Evolutionary conservation across 495 filamentous ascomycete species (phyloP).

Genomic region (Aspergillus hancockii): DNA sequence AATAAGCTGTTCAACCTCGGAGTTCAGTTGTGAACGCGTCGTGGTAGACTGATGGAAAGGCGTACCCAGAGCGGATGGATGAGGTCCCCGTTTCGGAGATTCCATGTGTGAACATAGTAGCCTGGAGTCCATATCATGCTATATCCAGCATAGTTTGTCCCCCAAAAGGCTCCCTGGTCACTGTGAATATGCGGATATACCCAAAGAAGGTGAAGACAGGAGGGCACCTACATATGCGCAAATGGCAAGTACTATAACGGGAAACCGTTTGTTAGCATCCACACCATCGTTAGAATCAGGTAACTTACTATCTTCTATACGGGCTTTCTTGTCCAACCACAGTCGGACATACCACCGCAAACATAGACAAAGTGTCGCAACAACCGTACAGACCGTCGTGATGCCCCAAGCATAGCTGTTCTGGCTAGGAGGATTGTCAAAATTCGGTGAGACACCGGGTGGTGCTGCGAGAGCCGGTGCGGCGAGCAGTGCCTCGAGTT

Average conservation of each 20-base stretch:
- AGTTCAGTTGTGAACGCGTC: not conserved
- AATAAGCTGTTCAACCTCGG: constrained; percentile 12
- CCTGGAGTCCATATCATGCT: constrained; percentile 21
- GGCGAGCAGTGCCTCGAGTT: constrained; percentile 6
- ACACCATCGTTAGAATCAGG: too few species aligned
- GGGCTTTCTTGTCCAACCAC: constrained; percentile 18
- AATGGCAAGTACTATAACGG: too few species aligned
- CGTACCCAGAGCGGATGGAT: constrained; percentile 21
- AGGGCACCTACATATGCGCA: too few species aligned
- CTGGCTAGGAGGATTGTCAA: constrained; percentile 32
- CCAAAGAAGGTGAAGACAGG: too few species aligned
- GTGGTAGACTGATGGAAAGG: not conserved
- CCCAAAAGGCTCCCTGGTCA: constrained; percentile 25
- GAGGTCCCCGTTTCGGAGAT: constrained; percentile 21
- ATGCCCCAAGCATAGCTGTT: constrained; percentile 29
- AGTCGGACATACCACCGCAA: constrained; percentile 18
- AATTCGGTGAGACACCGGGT: constrained; percentile 23
- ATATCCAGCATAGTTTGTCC: constrained; percentile 23
- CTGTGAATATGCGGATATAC: not conserved
- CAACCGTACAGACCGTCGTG: constrained; percentile 18
- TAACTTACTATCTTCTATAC: constrained; percentile 23
- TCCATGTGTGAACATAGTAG: constrained; percentile 27
- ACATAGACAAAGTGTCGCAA: constrained; percentile 21
- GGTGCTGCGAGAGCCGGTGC: constrained; percentile 22
- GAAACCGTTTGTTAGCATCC: too few species aligned